Conservation (phyloP, 148 eudicot species). For the Linanthus parryae region DNA sequence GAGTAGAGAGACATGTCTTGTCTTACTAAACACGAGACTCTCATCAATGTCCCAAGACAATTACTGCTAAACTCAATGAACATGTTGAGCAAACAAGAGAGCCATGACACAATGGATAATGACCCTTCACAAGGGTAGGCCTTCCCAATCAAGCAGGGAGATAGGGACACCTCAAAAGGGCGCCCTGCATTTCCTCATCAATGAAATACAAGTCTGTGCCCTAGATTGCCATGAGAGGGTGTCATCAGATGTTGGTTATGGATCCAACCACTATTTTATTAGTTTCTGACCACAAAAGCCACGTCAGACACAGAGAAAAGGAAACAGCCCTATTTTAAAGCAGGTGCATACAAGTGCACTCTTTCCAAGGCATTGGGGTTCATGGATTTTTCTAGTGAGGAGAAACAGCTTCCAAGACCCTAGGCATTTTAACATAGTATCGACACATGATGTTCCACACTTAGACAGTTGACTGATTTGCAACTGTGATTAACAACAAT, state of each 20-base stretch:
- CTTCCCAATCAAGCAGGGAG: slow-evolving; percentile 5
- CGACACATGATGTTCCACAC: too few relatives aligned
- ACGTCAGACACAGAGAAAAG: neutral
- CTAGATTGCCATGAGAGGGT: slow-evolving; percentile 16
- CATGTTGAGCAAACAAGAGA: slow-evolving; percentile 6
- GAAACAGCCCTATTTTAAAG: slow-evolving; percentile 3
- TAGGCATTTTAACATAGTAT: too few relatives aligned
- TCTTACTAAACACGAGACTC: too few relatives aligned
- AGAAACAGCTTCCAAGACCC: too few relatives aligned
- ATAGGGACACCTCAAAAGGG: slow-evolving; percentile 22
- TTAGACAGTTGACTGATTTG: too few relatives aligned
- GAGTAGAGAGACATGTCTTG: too few relatives aligned
- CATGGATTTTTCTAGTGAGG: slow-evolving; percentile 12
- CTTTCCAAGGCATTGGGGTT: slow-evolving; percentile 32
- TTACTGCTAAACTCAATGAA: too few relatives aligned
- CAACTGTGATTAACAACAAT: too few relatives aligned
- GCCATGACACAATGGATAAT: slow-evolving; percentile 9
- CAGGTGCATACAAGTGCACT: slow-evolving; percentile 30
- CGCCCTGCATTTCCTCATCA: neutral
- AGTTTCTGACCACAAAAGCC: slow-evolving; percentile 1
- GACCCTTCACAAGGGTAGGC: slow-evolving; percentile 24
- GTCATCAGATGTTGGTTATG: slow-evolving; percentile 10
- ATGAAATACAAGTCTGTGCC: neutral
- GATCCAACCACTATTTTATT: slow-evolving; percentile 3
- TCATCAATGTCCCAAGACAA: too few relatives aligned